Percentiles rank a stretch among this genome's conserved stretches.
phyloP scores from a whole-genome alignment of 2,329 filamentous ascomycete species.

The Hypocreales sp. region DNA sequence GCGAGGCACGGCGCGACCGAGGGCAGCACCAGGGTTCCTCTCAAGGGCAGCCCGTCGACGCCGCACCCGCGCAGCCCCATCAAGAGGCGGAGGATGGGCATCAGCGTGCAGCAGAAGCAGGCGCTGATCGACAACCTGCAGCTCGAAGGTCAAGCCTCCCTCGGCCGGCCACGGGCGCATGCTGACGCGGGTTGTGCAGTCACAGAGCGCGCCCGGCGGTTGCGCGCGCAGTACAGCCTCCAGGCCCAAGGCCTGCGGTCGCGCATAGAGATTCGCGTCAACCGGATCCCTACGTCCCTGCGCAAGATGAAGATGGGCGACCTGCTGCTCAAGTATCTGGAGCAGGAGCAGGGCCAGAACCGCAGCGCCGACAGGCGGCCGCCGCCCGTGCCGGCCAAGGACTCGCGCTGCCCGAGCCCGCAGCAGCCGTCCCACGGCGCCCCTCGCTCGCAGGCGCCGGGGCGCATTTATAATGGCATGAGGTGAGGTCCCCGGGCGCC shows the following conservation, averaged over 20 bases:
- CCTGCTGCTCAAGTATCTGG: conserved; percentile 40
- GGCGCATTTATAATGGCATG: conserved; percentile 27
- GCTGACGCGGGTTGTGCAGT: conserved; percentile 33
- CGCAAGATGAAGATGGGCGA: conserved; percentile 74
- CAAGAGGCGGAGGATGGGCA: conserved; percentile 43
- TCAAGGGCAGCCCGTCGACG: conserved; percentile 19
- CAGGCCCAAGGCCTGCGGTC: conserved; percentile 75
- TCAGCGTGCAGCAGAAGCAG: conserved; percentile 64
- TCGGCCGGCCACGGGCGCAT: background rate
- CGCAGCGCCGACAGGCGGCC: conserved; percentile 17
- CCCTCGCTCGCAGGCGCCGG: conserved; percentile 7
- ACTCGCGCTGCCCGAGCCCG: conserved; percentile 20
- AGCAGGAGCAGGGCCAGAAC: conserved; percentile 28
- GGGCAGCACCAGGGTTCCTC: conserved; percentile 8
- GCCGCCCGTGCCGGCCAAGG: conserved; percentile 36
- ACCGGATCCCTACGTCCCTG: conserved; percentile 70
- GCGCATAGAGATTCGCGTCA: conserved; percentile 83
- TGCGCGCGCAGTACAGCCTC: conserved; percentile 77
- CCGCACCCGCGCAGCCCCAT: conserved; percentile 39
- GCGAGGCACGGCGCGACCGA: conserved; percentile 6
- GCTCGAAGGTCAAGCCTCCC: conserved; percentile 49
- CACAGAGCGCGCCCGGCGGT: conserved; percentile 71
- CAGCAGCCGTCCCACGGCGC: conserved; percentile 16
- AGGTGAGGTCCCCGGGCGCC: too few species aligned
- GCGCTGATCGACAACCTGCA: conserved; percentile 80